phyloP scores from a whole-genome alignment of 257 asterid genomes.

The Scutellaria baicalensis region DNA sequence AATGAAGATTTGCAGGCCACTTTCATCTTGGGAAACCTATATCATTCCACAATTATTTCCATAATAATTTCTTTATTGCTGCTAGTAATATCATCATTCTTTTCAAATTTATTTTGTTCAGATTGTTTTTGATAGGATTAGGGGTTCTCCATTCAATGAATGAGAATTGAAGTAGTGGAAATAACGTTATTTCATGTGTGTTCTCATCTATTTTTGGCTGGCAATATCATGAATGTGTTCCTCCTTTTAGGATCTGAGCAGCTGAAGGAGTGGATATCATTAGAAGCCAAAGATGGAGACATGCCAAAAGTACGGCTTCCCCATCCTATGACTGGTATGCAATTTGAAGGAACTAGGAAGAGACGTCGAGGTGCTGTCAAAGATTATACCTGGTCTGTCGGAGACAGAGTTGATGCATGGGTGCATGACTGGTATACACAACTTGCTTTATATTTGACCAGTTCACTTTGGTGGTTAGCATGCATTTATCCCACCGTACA shows the following conservation, averaged over 20 bases:
- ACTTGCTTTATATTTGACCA: not conserved
- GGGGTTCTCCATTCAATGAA: not conserved
- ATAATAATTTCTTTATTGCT: not conserved
- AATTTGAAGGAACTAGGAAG: constrained; percentile 65
- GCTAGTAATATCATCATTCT: not conserved
- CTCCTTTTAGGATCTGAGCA: constrained; percentile 35
- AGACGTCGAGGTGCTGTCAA: constrained; percentile 70
- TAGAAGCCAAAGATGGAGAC: constrained; percentile 50
- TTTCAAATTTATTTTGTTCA: not conserved
- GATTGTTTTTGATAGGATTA: not conserved
- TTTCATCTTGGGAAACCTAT: constrained; percentile 1
- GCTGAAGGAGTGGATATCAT: constrained; percentile 81
- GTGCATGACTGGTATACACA: constrained; percentile 57
- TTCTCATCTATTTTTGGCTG: not conserved
- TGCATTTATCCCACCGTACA: not conserved
- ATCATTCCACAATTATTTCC: not conserved
- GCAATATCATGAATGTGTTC: not conserved
- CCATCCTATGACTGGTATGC: constrained; percentile 51
- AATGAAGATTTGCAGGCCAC: not conserved
- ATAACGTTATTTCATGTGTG: not conserved
- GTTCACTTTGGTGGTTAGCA: not conserved
- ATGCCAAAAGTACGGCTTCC: constrained; percentile 60
- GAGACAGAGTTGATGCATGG: constrained; percentile 90
- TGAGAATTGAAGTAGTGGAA: not conserved
- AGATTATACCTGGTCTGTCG: constrained; percentile 76